phyloP scores from a whole-genome alignment of 768 basidiomycete genomes.

The Lactarius deliciosus region DNA sequence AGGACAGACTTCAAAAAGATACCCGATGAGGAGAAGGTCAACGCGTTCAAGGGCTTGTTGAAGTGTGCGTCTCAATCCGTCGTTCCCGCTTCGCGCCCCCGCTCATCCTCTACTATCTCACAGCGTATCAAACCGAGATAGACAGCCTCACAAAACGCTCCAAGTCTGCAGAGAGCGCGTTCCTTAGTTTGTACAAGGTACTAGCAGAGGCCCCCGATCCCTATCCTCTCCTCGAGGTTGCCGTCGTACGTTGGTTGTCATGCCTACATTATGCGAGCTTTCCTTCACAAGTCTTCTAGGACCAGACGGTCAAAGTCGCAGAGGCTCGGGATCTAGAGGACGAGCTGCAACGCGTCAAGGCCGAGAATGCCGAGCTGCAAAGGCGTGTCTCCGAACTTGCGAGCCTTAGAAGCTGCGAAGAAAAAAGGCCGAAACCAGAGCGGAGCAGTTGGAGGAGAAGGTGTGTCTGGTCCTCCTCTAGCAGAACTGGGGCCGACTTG shows the following conservation, averaged over 20 bases:
- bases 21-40: constrained; percentile 83
- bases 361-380: constrained; percentile 82
- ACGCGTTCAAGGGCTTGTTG: constrained; percentile 84
- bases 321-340: constrained; percentile 76
- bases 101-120: constrained; percentile 8
- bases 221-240: constrained; percentile 92
- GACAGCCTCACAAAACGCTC: constrained; percentile 92
- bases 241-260: constrained; percentile 57
- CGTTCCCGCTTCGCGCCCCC: not conserved
- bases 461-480: constrained; percentile 40
- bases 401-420: constrained; percentile 60
- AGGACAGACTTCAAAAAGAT: constrained; percentile 91
- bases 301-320: constrained; percentile 88
- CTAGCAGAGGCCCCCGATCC: constrained; percentile 97
- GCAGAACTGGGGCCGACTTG: not conserved
- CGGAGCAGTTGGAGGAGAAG: constrained; percentile 82
- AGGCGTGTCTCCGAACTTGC: constrained; percentile 65
- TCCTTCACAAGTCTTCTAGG: constrained; percentile 45
- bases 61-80: constrained; percentile 55
- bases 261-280: not conserved
- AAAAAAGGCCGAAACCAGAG: constrained; percentile 72
- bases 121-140: constrained; percentile 96
- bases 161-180: constrained; percentile 91
- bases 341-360: constrained; percentile 69
- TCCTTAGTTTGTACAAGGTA: constrained; percentile 95